Evolutionary conservation across 73 alveolate genomes (phyloP).

Genomic region (Halteria grandinella): DNA sequence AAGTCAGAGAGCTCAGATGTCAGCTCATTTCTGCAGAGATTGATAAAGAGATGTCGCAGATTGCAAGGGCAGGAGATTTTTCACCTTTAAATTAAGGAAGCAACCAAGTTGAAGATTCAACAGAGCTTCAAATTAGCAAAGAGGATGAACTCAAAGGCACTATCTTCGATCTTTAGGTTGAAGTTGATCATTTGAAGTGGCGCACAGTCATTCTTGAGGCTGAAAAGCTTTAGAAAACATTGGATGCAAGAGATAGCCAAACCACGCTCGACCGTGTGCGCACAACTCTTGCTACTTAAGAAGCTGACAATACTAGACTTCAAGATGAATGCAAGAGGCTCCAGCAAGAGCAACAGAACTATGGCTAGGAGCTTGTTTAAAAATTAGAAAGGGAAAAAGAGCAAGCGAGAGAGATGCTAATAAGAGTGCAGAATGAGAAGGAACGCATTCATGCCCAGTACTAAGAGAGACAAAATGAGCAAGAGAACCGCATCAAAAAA

Average conservation of each 20-base stretch:
- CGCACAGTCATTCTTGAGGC: slow-evolving; percentile 23
- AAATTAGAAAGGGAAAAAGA: slow-evolving; percentile 30
- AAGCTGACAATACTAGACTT: background rate
- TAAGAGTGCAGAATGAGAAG: slow-evolving; percentile 15
- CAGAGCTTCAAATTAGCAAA: background rate
- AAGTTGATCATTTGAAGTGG: slow-evolving; percentile 16
- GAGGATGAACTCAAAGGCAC: no score
- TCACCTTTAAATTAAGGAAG: background rate
- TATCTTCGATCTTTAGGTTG: slow-evolving; percentile 17
- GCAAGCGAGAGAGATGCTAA: slow-evolving; percentile 1
- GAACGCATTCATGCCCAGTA: slow-evolving; percentile 10
- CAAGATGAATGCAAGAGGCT: background rate
- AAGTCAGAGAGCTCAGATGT: background rate
- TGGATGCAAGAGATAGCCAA: background rate
- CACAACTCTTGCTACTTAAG: background rate
- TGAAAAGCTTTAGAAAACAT: slow-evolving; percentile 9
- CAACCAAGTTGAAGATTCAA: background rate
- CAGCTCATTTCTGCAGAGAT: background rate
- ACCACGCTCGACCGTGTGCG: background rate
- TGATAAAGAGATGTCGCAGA: no score
- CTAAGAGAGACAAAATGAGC: slow-evolving; percentile 13
- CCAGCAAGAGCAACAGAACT: background rate
- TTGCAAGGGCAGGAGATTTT: background rate
- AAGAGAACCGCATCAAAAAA: slow-evolving; percentile 3
- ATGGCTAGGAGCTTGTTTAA: background rate